Evolutionary conservation across 1,284 basidiomycete genomes (phyloP).

Genomic region (Leccinum solheimii): DNA sequence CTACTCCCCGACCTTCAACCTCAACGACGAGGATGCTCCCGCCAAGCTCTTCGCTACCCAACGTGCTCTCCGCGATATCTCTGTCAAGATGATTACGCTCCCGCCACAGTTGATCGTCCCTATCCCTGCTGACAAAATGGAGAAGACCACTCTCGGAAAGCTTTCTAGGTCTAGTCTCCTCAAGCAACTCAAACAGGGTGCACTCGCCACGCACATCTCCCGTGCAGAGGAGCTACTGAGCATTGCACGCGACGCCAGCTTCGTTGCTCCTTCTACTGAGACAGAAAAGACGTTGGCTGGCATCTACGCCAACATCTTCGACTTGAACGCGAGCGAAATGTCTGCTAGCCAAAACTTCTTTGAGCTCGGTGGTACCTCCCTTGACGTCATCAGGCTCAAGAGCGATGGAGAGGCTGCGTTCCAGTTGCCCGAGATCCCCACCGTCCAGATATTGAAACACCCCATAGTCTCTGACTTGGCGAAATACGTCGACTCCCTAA

Average conservation of each 20-base stretch:
- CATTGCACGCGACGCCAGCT: slow-evolving; percentile 27
- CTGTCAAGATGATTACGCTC: slow-evolving; percentile 30
- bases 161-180: slow-evolving; percentile 34
- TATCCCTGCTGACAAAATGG: slow-evolving; percentile 32
- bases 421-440: slow-evolving; percentile 39
- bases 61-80: slow-evolving; percentile 21
- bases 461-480: slow-evolving; percentile 38
- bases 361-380: slow-evolving; percentile 36
- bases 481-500: slow-evolving; percentile 30
- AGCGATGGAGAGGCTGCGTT: slow-evolving; percentile 38
- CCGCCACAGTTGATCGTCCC: slow-evolving; percentile 32
- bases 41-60: slow-evolving; percentile 22
- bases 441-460: slow-evolving; percentile 42
- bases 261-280: slow-evolving; percentile 29
- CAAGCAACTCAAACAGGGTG: slow-evolving; percentile 31
- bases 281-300: slow-evolving; percentile 28
- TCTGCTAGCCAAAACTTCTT: slow-evolving; percentile 36
- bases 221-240: slow-evolving; percentile 33
- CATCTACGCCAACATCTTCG: slow-evolving; percentile 34
- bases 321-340: slow-evolving; percentile 24
- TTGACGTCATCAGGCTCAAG: slow-evolving; percentile 37
- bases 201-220: slow-evolving; percentile 28
- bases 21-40: slow-evolving; percentile 22
- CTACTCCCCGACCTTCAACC: slow-evolving; percentile 32
- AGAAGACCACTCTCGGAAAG: slow-evolving; percentile 37